Base-by-base conservation (phyloP, 1,284 basidiomycete genomes). In the Trametes pubescens region DNA sequence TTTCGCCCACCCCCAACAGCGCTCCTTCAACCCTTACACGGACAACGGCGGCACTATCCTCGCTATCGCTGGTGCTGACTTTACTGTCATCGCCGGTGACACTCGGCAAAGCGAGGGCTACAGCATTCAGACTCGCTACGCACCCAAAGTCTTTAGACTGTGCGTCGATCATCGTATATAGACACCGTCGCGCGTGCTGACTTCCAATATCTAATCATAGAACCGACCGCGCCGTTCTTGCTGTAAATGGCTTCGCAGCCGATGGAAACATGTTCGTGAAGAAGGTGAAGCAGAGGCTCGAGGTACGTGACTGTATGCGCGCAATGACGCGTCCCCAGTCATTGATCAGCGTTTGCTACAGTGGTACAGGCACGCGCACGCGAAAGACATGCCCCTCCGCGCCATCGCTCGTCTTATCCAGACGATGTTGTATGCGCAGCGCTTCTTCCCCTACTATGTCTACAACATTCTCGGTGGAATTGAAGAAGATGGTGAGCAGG, bases 181-280 rank as follows among this genome's bases (percentile, higher is more conserved):
- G 7, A 29, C 21, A 11, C 22, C 48, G 22, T 16, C 21, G 29
- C 51, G 49, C 57, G 46, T 52, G 37, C 51, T 64, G 22, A 59
- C 52, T 43, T 54, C 22, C 34, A 26, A n/a, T 35, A 21, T 59
- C 51, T 37, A 52, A 29, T 62, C 66, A 73, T 70, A 96, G 94
- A 74, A 98, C 95, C n/a, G 93, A 96, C 79, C 93, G 91, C 73
- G 93, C 92, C 26, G 93, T 96, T 8, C 83, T 98, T 46, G 95
- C 96, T 35, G 94, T 96, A 40, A 97, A 96, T 73, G 96, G 96
- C 5, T 98, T 98, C 75, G 93, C 95, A 29, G 96, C 95, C 51
- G 96, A 98, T 77, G 95, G 94, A 35, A 96, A 95, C 75, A 94
- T 94, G 86, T 95, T 98, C 74, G 93, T 98, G 72, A 97, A 97